Evolutionary conservation across 495 filamentous ascomycete species (phyloP).

Genomic region (Aspergillus panamensis): DNA sequence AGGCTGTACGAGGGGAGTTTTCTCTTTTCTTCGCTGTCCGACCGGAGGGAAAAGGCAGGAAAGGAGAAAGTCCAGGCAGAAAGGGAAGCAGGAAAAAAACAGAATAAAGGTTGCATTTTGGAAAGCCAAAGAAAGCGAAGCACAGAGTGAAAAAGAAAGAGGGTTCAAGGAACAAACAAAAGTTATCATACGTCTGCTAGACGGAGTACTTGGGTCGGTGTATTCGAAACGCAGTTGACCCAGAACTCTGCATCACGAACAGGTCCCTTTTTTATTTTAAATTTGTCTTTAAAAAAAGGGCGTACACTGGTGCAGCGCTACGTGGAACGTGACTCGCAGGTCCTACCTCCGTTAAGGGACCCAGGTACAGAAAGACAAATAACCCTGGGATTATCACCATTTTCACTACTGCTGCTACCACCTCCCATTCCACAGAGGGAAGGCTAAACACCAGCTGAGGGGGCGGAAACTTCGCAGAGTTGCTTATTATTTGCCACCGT

Average conservation of each 20-base stretch:
- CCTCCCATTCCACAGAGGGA: neutral
- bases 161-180: conserved; percentile 2
- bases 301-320: conserved; percentile 19
- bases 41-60: conserved; percentile 12
- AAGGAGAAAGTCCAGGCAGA: conserved; percentile 22
- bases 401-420: neutral
- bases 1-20: conserved; percentile 20
- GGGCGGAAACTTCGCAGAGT: neutral
- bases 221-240: conserved; percentile 26
- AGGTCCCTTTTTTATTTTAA: conserved; percentile 16
- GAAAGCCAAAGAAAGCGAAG: conserved; percentile 3
- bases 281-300: conserved; percentile 13
- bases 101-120: conserved; percentile 16
- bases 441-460: too few relatives aligned
- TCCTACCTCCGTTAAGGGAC: conserved; percentile 11
- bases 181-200: conserved; percentile 27
- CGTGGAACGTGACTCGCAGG: conserved; percentile 22
- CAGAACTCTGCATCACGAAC: conserved; percentile 20
- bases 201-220: conserved; percentile 25
- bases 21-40: neutral
- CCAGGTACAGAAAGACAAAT: conserved; percentile 15
- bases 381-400: conserved; percentile 4
- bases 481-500: conserved; percentile 6
- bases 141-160: conserved; percentile 8
- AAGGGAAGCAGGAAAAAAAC: conserved; percentile 16